A percentile compares a stretch with the other conserved stretches of the same genome.
phyloP scores from a whole-genome alignment of 148 eudicot genomes.

The Chenopodium berlandieri region DNA sequence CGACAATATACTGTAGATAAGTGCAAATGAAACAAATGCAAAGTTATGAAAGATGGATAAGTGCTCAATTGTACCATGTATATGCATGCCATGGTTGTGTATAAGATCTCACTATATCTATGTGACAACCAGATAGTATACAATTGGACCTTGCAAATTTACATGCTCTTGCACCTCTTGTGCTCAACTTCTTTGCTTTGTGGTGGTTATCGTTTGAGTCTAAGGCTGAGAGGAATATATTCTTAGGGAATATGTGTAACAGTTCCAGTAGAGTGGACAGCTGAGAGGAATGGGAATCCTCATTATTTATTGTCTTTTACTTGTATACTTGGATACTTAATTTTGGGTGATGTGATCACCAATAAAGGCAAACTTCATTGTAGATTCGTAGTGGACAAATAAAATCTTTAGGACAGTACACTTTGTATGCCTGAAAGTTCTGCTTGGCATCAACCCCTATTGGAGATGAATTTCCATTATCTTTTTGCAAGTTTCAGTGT shows the following conservation, averaged over 20 bases:
- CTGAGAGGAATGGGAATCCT: not conserved
- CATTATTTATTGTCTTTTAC: not conserved
- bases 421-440: not conserved
- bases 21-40: not conserved
- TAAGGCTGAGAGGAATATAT: no score
- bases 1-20: not conserved
- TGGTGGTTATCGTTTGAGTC: no score
- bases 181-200: not conserved
- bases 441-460: not conserved
- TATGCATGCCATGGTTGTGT: not conserved
- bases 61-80: not conserved
- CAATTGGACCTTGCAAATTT: not conserved
- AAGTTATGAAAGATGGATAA: not conserved
- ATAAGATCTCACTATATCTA: not conserved
- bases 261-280: not conserved
- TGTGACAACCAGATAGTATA: not conserved
- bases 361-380: not conserved
- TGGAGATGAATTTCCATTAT: not conserved
- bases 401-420: not conserved
- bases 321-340: not conserved
- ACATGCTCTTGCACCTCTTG: not conserved
- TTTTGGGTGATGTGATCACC: not conserved
- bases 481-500: not conserved
- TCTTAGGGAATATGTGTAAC: not conserved
- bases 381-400: not conserved